Conservation (phyloP, 1,139 yeast species). For the Yamadazyma sp. region DNA sequence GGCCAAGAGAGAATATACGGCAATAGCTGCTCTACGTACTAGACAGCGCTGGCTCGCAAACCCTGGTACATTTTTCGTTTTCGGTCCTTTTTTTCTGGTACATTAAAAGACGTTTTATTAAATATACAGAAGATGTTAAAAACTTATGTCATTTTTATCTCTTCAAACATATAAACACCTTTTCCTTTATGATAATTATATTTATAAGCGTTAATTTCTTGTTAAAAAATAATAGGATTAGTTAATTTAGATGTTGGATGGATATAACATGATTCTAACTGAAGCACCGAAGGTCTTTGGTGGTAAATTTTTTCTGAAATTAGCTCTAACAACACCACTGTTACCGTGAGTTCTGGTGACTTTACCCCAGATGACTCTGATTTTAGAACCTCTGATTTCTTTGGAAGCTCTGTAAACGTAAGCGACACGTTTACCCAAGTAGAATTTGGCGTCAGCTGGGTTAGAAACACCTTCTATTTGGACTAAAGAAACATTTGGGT, state of each 20-base stretch:
- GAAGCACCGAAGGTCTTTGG: slow-evolving; percentile 99
- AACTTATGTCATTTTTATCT: slow-evolving; percentile 5
- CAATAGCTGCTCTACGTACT: too few species aligned
- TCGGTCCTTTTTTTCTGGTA: slow-evolving; percentile 2
- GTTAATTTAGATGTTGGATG: slow-evolving; percentile 88
- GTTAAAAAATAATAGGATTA: slow-evolving; percentile 7
- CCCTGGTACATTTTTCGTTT: background rate
- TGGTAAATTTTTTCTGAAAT: slow-evolving; percentile 98
- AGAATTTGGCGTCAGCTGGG: slow-evolving; percentile 95
- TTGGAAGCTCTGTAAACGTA: slow-evolving; percentile 98
- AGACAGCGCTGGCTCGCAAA: too few species aligned
- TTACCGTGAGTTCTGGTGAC: slow-evolving; percentile 98
- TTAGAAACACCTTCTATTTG: slow-evolving; percentile 93
- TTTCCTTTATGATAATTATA: slow-evolving; percentile 16
- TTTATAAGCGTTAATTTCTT: slow-evolving; percentile 16
- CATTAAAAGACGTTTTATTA: slow-evolving; percentile 15
- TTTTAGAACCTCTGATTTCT: slow-evolving; percentile 97
- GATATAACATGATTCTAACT: slow-evolving; percentile 99
- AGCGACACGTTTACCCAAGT: slow-evolving; percentile 99
- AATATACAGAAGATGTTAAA: slow-evolving; percentile 10
- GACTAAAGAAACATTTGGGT: slow-evolving; percentile 97
- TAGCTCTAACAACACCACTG: slow-evolving; percentile 98
- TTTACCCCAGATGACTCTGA: slow-evolving; percentile 99
- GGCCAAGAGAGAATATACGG: too few species aligned
- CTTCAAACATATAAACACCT: slow-evolving; percentile 12